These are phyloP conservation scores for Salix viminalis DNA, from an alignment of 345 rosid genomes.

Conservation along the genomic window DNA sequence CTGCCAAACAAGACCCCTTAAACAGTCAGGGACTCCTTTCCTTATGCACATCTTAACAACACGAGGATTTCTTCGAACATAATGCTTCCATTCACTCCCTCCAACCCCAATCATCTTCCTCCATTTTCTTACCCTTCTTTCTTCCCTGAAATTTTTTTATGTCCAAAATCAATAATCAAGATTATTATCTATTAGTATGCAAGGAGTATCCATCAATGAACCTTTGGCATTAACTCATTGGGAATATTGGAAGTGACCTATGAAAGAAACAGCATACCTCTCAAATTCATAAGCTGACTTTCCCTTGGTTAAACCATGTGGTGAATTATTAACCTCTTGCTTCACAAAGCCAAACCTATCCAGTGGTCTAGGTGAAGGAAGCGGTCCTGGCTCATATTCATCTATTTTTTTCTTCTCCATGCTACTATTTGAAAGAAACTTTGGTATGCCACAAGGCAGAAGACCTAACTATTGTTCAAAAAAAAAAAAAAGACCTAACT, in stretches of 20 bases:
- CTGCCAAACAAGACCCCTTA: conserved; percentile 99
- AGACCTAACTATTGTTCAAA: conserved; percentile 1
- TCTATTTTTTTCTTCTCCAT: conserved; percentile 67
- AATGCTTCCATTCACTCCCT: conserved; percentile 97
- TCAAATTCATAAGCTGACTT: conserved; percentile 45
- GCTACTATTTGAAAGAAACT: conserved; percentile 29
- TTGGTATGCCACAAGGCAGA: conserved; percentile 11
- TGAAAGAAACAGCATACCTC: conserved; percentile 37
- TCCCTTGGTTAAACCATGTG: conserved; percentile 47
- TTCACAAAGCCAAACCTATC: conserved; percentile 80
- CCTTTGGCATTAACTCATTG: neutral
- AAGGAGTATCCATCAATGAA: neutral
- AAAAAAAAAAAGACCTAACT: conserved; percentile 8
- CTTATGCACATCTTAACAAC: conserved; percentile 82
- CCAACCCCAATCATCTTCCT: conserved; percentile 97
- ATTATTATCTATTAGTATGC: neutral
- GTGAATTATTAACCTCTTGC: conserved; percentile 51
- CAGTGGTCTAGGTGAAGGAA: conserved; percentile 52
- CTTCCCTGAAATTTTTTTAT: conserved; percentile 51
- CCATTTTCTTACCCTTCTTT: conserved; percentile 84
- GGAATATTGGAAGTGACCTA: neutral
- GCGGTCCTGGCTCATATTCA: conserved; percentile 60
- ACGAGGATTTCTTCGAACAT: conserved; percentile 74
- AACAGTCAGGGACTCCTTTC: conserved; percentile 95
- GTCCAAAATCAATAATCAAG: conserved; percentile 15